A percentile compares a stretch with the other conserved stretches of the same genome.
Conservation (phyloP, 169 alveolate species). For the Plasmodium malariae region DNA sequence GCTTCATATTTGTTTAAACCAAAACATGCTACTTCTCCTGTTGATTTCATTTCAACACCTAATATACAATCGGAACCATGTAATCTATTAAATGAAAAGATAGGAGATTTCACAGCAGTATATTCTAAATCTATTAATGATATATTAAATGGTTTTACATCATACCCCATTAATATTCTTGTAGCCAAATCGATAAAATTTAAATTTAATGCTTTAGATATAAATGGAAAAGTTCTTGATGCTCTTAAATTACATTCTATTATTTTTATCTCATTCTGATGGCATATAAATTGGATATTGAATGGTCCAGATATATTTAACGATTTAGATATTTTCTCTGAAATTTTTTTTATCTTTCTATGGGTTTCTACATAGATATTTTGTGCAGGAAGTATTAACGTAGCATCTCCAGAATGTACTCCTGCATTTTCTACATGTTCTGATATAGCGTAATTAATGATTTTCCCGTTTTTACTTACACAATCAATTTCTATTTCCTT, state of each 20-base stretch:
- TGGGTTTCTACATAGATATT: conserved; percentile 92
- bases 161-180: conserved; percentile 85
- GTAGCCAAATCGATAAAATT: conserved; percentile 91
- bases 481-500: conserved; percentile 92
- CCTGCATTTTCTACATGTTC: conserved; percentile 94
- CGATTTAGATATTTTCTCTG: conserved; percentile 89
- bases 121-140: conserved; percentile 90
- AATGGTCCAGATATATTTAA: conserved; percentile 91
- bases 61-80: conserved; percentile 90
- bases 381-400: conserved; percentile 92
- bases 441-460: conserved; percentile 91
- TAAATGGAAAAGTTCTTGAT: conserved; percentile 91
- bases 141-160: conserved; percentile 86
- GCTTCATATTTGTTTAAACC: conserved; percentile 91
- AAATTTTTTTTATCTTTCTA: conserved; percentile 86
- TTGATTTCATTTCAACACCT: conserved; percentile 93
- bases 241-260: conserved; percentile 94
- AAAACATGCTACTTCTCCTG: conserved; percentile 92
- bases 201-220: conserved; percentile 87
- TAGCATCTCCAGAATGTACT: conserved; percentile 93
- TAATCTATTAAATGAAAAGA: conserved; percentile 90
- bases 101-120: conserved; percentile 91
- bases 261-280: conserved; percentile 89
- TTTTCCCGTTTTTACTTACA: conserved; percentile 87
- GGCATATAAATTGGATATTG: conserved; percentile 93